Evolutionary conservation across 257 asterid genomes (phyloP).

Genomic region (Salvia rosmarinus): DNA sequence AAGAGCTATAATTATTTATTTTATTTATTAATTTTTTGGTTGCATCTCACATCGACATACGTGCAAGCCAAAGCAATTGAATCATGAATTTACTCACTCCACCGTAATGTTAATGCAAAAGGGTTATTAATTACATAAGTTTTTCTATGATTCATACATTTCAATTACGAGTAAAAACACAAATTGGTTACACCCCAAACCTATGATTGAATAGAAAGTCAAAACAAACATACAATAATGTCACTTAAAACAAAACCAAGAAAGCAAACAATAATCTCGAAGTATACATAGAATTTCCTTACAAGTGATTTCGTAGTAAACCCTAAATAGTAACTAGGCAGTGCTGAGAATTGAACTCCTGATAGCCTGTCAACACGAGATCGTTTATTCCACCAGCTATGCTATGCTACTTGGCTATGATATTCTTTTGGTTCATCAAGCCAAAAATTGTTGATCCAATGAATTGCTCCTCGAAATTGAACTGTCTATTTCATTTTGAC

Average conservation of each 20-base stretch:
- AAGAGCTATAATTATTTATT: too few species aligned
- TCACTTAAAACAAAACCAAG: neutral
- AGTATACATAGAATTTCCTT: neutral
- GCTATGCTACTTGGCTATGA: slow-evolving; percentile 57
- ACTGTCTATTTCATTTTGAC: slow-evolving; percentile 42
- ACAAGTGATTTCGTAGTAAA: neutral
- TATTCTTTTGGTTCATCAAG: slow-evolving; percentile 67
- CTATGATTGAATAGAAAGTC: too few species aligned
- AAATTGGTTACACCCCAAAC: too few species aligned
- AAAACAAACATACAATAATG: neutral
- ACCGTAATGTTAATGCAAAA: too few species aligned
- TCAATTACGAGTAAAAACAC: neutral
- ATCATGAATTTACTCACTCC: too few species aligned
- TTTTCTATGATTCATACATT: neutral
- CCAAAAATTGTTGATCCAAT: slow-evolving; percentile 42
- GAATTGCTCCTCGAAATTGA: slow-evolving; percentile 36
- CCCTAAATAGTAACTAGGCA: neutral
- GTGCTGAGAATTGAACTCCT: neutral
- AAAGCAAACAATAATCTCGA: neutral
- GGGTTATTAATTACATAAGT: too few species aligned
- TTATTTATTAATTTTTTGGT: too few species aligned
- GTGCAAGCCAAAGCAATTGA: too few species aligned
- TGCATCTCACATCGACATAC: too few species aligned
- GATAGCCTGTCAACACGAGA: neutral
- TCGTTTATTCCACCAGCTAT: neutral